A percentile compares a stretch with the other conserved stretches of the same genome.
Evolutionary conservation across 768 basidiomycete genomes (phyloP).

Genomic region (Mycena filopes): DNA sequence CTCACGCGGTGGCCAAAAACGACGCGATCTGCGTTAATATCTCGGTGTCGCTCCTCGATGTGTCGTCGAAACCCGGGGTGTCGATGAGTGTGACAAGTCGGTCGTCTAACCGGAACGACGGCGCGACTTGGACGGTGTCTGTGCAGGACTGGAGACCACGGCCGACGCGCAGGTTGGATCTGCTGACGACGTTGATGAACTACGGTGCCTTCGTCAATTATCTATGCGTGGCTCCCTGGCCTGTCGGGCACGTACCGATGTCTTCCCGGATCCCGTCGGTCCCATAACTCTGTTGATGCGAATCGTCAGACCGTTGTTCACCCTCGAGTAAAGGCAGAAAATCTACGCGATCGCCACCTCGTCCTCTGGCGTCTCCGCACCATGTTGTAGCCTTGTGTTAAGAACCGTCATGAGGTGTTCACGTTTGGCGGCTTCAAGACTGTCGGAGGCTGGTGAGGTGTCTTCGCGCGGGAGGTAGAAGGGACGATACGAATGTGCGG

Average conservation of each 20-base stretch:
- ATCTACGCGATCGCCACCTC: conserved; percentile 11
- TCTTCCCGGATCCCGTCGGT: conserved; percentile 19
- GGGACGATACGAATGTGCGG: conserved; percentile 16
- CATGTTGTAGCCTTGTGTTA: too few species aligned
- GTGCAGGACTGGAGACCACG: conserved; percentile 63
- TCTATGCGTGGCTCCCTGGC: too few species aligned
- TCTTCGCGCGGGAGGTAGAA: conserved; percentile 15
- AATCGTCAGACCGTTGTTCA: neutral
- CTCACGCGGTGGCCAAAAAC: conserved; percentile 48
- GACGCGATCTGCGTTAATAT: conserved; percentile 61
- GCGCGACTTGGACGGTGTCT: conserved; percentile 51
- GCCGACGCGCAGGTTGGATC: conserved; percentile 58
- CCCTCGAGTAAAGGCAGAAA: neutral
- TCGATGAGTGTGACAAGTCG: conserved; percentile 59
- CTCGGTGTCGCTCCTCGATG: conserved; percentile 56
- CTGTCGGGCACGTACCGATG: conserved; percentile 7
- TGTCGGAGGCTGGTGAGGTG: conserved; percentile 15
- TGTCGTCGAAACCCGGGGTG: conserved; percentile 72
- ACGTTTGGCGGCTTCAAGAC: conserved; percentile 10
- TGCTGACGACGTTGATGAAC: conserved; percentile 49
- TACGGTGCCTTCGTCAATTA: neutral
- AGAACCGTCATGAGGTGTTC: conserved; percentile 5
- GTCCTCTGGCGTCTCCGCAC: neutral
- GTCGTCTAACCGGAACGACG: conserved; percentile 48
- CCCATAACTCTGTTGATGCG: conserved; percentile 15